A percentile compares a stretch with the other conserved stretches of the same genome.
These are phyloP conservation scores for Lachancea sp. DNA, from an alignment of 805 yeast species.

Conservation along the genomic window DNA sequence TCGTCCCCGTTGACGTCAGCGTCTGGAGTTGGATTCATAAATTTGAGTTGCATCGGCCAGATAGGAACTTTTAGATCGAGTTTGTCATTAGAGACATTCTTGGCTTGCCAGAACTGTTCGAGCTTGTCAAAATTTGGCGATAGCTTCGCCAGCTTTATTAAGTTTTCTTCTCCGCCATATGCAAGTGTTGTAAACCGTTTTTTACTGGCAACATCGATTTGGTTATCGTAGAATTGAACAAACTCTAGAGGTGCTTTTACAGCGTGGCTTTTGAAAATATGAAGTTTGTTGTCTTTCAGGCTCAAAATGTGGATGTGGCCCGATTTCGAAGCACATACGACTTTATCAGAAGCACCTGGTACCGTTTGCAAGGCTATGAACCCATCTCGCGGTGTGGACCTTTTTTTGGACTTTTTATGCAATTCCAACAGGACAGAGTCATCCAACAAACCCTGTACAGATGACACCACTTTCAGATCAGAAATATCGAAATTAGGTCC, in stretches of 20 bases:
- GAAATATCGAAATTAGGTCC: constrained; percentile 18
- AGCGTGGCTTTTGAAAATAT: constrained; percentile 16
- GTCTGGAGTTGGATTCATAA: constrained; percentile 34
- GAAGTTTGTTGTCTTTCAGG: constrained; percentile 14
- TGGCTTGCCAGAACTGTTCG: constrained; percentile 55
- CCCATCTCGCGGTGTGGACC: constrained; percentile 31
- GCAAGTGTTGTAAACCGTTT: constrained; percentile 43
- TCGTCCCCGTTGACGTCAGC: constrained; percentile 25
- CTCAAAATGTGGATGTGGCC: constrained; percentile 30
- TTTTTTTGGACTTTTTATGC: constrained; percentile 23
- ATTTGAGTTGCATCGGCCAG: constrained; percentile 57
- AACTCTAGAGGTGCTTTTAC: constrained; percentile 43
- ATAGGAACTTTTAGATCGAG: constrained; percentile 78
- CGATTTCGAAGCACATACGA: constrained; percentile 33
- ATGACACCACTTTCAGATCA: constrained; percentile 11
- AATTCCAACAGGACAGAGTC: constrained; percentile 18
- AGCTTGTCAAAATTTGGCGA: constrained; percentile 22
- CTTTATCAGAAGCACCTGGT: constrained; percentile 22
- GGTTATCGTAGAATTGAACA: constrained; percentile 38
- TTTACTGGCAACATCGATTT: constrained; percentile 22
- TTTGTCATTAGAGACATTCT: constrained; percentile 75
- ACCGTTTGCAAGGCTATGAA: constrained; percentile 33
- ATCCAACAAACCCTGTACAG: constrained; percentile 19
- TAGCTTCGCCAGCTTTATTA: constrained; percentile 27
- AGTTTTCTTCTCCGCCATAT: constrained; percentile 77